phyloP scores from a whole-genome alignment of 73 alveolate species.

The Stentor roeselii region DNA sequence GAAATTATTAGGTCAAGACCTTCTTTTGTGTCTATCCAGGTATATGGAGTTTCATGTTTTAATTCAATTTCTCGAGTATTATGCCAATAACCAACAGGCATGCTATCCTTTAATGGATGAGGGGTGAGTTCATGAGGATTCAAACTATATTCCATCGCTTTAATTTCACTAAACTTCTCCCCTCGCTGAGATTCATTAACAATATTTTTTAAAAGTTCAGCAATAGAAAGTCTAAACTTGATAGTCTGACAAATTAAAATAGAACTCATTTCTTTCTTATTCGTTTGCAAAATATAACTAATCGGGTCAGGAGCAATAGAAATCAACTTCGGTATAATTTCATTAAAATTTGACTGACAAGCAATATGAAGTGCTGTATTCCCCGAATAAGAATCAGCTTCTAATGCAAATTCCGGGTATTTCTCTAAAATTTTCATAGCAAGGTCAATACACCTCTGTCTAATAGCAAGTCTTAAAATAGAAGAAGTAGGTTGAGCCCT shows the following conservation, averaged over 20 bases:
- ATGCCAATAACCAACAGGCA: not conserved
- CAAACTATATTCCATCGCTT: not conserved
- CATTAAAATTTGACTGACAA: not conserved
- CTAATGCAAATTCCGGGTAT: not conserved
- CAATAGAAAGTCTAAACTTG: not conserved
- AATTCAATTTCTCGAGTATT: not conserved
- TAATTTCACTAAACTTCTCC: not conserved
- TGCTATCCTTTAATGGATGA: not conserved
- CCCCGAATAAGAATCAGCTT: not conserved
- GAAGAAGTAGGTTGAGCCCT: not conserved
- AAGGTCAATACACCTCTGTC: not conserved
- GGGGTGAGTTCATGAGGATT: not conserved
- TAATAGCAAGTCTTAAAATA: not conserved
- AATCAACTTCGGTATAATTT: not conserved
- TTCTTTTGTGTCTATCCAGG: constrained; percentile 67
- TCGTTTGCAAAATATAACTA: not conserved
- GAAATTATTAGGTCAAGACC: constrained; percentile 30
- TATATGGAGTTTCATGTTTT: constrained; percentile 34
- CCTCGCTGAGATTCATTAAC: not conserved
- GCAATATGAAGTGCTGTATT: constrained; percentile 22
- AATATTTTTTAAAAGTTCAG: not conserved
- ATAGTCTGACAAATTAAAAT: not conserved
- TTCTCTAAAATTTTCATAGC: not conserved
- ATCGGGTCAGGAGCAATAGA: not conserved
- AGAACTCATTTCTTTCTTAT: not conserved